A percentile compares a stretch with the other conserved stretches of the same genome.
Conservation (phyloP, 2,329 filamentous ascomycete genomes). For the Hypoxylon sp. region DNA sequence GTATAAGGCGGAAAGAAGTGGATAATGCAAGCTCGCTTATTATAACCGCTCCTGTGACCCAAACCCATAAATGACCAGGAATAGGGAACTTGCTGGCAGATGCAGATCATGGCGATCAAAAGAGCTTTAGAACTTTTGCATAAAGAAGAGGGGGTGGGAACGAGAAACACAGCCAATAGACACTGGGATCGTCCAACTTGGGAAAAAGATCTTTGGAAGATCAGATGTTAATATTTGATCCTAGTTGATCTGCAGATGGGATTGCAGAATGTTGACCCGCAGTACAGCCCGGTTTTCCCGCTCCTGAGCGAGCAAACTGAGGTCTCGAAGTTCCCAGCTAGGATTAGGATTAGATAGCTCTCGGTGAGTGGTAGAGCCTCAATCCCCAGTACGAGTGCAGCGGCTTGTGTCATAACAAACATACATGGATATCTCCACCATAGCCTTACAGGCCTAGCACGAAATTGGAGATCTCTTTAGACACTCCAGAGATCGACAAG, state of each 20-base stretch:
- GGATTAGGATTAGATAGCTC: neutral
- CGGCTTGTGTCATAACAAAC: neutral
- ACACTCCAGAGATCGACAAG: neutral
- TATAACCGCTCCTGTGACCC: neutral
- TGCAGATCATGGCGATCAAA: neutral
- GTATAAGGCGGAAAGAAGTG: neutral
- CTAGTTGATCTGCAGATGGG: neutral
- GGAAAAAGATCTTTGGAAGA: neutral
- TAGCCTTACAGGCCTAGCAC: neutral
- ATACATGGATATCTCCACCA: neutral
- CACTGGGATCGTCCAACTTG: neutral
- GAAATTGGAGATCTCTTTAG: neutral
- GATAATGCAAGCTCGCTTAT: neutral
- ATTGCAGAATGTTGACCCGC: neutral
- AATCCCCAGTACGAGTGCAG: neutral
- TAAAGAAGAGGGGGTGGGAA: neutral
- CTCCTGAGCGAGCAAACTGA: neutral
- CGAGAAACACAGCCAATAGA: neutral
- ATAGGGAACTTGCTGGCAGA: conserved; percentile 1
- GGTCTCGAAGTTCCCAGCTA: no score
- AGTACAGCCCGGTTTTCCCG: neutral
- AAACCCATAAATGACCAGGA: neutral
- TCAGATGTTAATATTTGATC: neutral
- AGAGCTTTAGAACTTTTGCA: conserved; percentile 2
- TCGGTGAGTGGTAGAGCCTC: neutral